A percentile compares a stretch with the other conserved stretches of the same genome.
Evolutionary conservation across 139 green algal species (phyloP).

Genomic region (Pseudopediastrum boryanum): DNA sequence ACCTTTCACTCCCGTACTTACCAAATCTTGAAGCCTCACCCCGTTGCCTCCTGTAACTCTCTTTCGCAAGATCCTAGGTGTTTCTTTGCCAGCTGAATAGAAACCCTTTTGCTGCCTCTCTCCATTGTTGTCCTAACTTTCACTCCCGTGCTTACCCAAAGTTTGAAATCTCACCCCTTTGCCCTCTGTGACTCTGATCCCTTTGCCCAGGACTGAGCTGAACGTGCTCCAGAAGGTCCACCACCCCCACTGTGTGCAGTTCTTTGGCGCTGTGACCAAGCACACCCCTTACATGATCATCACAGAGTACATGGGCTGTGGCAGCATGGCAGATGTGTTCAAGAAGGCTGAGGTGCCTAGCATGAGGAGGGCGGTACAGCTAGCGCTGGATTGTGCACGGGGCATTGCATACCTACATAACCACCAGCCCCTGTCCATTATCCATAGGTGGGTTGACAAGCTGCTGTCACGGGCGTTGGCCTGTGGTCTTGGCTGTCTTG

Average conservation of each 20-base stretch:
- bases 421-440: slow-evolving; percentile 46
- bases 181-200: neutral
- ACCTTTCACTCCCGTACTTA: too few relatives aligned
- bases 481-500: too few relatives aligned
- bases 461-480: too few relatives aligned
- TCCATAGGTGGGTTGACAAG: slow-evolving; percentile 48
- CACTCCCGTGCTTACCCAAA: too few relatives aligned
- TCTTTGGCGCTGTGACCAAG: slow-evolving; percentile 90
- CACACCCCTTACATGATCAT: slow-evolving; percentile 89
- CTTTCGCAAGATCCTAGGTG: too few relatives aligned
- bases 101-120: too few relatives aligned
- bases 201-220: slow-evolving; percentile 71
- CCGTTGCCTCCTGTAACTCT: too few relatives aligned
- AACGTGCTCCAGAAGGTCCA: slow-evolving; percentile 89
- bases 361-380: slow-evolving; percentile 69
- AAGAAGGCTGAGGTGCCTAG: slow-evolving; percentile 32
- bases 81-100: too few relatives aligned
- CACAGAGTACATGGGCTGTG: slow-evolving; percentile 61
- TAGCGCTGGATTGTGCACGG: slow-evolving; percentile 85
- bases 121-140: too few relatives aligned
- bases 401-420: slow-evolving; percentile 93
- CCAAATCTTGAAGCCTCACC: too few relatives aligned
- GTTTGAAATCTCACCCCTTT: too few relatives aligned
- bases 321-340: slow-evolving; percentile 51
- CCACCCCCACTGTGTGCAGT: slow-evolving; percentile 80